Evolutionary conservation across 2,329 filamentous ascomycete genomes (phyloP).

Genomic region (Fusarium graminum): DNA sequence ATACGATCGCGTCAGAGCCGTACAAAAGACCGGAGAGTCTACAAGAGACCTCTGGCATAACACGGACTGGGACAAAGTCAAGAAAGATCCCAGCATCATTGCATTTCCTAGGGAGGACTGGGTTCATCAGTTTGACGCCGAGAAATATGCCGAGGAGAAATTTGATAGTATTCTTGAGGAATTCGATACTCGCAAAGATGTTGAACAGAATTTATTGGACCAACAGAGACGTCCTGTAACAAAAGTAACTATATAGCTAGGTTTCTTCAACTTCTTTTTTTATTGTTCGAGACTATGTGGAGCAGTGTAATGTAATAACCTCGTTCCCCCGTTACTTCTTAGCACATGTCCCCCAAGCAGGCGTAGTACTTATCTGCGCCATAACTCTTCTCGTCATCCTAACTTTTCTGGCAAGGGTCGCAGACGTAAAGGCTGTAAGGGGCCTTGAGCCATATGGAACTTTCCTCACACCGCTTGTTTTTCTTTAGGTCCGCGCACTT

Average conservation of each 20-base stretch:
- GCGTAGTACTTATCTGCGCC: too few species aligned
- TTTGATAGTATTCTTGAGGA: slow-evolving; percentile 23
- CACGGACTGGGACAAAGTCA: slow-evolving; percentile 39
- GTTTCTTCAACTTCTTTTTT: too few species aligned
- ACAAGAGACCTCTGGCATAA: slow-evolving; percentile 45
- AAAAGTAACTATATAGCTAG: neutral
- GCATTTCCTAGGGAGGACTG: slow-evolving; percentile 39
- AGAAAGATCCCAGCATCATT: slow-evolving; percentile 31
- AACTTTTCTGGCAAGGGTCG: too few species aligned
- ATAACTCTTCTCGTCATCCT: too few species aligned
- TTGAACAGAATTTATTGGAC: rapidly evolving
- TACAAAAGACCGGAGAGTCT: slow-evolving; percentile 42
- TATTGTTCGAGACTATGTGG: too few species aligned
- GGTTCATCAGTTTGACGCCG: slow-evolving; percentile 43
- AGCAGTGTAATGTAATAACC: too few species aligned
- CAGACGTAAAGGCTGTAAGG: too few species aligned
- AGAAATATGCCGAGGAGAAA: slow-evolving; percentile 36
- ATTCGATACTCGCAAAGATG: rapidly evolving
- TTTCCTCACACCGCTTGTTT: too few species aligned
- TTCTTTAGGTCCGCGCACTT: too few species aligned
- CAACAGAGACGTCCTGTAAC: neutral
- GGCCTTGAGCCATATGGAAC: too few species aligned
- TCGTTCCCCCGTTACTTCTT: too few species aligned
- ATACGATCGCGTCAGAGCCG: slow-evolving; percentile 40
- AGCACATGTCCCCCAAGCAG: too few species aligned